Evolutionary conservation across 768 basidiomycete species (phyloP).

Genomic region (Xerocomus potaroensis): DNA sequence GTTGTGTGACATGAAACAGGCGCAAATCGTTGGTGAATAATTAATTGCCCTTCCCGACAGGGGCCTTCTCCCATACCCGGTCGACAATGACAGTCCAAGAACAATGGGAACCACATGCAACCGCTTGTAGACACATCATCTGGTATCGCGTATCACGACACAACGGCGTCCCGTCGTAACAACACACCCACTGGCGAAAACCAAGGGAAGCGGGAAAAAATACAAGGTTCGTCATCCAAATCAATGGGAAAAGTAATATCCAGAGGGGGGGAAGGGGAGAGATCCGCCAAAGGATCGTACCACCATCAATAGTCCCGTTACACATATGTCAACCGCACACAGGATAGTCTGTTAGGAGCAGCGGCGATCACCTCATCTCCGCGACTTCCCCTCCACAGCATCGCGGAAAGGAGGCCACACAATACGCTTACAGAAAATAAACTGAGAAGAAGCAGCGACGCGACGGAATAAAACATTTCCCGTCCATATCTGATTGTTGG

Average conservation of each 20-base stretch:
- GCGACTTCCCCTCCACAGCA: constrained; percentile 14
- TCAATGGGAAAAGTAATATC: neutral
- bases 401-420: constrained; percentile 9
- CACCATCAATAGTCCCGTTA: neutral
- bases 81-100: constrained; percentile 17
- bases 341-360: constrained; percentile 19
- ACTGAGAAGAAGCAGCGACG: neutral
- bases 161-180: neutral
- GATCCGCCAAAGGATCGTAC: neutral
- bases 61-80: constrained; percentile 15
- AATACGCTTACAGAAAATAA: neutral
- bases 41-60: neutral
- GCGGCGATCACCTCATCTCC: constrained; percentile 31
- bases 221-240: neutral
- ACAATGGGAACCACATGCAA: neutral
- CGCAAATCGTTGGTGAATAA: constrained; percentile 1
- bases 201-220: neutral
- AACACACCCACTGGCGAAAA: neutral
- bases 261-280: neutral
- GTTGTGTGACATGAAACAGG: constrained; percentile 1
- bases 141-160: neutral
- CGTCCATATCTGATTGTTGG: neutral
- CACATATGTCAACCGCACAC: neutral
- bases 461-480: neutral
- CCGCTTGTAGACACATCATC: neutral